These are phyloP conservation scores for Microbotryum lychnidis-dioicae DNA, from an alignment of 1,284 basidiomycete species.

Conservation along the genomic window DNA sequence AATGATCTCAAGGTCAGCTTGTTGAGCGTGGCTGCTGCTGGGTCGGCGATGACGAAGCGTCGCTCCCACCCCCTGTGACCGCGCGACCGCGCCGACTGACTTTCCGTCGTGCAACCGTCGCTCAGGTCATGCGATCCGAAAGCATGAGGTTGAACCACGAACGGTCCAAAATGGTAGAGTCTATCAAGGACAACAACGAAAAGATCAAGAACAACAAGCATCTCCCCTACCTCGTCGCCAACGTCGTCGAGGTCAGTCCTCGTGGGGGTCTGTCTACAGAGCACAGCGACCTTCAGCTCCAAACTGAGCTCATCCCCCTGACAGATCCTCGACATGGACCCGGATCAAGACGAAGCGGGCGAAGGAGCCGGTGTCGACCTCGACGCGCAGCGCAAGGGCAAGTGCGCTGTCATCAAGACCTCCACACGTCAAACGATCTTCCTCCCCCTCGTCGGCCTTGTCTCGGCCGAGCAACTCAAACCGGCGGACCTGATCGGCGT, in stretches of 20 bases:
- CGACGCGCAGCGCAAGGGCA: slow-evolving; percentile 87
- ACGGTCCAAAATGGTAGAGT: slow-evolving; percentile 91
- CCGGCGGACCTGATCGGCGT: slow-evolving; percentile 95
- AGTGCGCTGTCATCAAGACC: slow-evolving; percentile 98
- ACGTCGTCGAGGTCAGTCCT: slow-evolving; percentile 74
- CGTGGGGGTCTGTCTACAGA: not conserved
- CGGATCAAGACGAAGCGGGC: slow-evolving; percentile 76
- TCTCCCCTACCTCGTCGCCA: slow-evolving; percentile 92
- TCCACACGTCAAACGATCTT: slow-evolving; percentile 94
- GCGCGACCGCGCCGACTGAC: not conserved
- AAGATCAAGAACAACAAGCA: slow-evolving; percentile 99
- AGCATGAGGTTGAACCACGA: slow-evolving; percentile 86
- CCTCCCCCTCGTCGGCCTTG: slow-evolving; percentile 93
- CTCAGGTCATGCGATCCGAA: slow-evolving; percentile 88
- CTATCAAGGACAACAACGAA: slow-evolving; percentile 94
- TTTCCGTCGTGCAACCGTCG: not conserved
- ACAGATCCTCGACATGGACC: slow-evolving; percentile 89
- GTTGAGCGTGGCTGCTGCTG: not conserved
- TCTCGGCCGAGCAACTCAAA: slow-evolving; percentile 77
- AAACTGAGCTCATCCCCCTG: slow-evolving; percentile 4
- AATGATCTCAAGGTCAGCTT: slow-evolving; percentile 80
- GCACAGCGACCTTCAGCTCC: not conserved
- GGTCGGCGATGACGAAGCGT: not conserved
- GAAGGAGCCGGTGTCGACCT: slow-evolving; percentile 74
- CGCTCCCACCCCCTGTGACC: not conserved